Base-by-base conservation (phyloP, 371 early-diverging fungal species). In the Nematocida sp. region DNA sequence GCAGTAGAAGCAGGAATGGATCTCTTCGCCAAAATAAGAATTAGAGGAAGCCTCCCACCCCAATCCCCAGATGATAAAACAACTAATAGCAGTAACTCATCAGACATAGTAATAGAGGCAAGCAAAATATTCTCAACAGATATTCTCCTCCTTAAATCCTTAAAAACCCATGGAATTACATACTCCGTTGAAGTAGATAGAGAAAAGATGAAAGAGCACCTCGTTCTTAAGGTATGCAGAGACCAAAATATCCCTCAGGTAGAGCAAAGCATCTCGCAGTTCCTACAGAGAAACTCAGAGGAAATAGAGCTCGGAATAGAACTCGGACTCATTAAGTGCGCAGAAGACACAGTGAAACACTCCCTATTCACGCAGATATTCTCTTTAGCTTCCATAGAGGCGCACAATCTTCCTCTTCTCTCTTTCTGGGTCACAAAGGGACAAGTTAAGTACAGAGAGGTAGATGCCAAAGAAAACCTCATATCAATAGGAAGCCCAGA, bases 1-100 rank as follows among this genome's bases (percentile, higher is more conserved):
- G 69, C 69, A 4, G 33, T 68, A n/a, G 69, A 68, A 25, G 40
- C 55, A 25, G 69, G 69, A 25, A 59, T 68, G 56, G 51, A 40
- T 5, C 50, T 55, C 11, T 64, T 49, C 30, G 35, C 28, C 5
- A 28, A 67, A 25, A 48, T 55, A 9, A 28, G 25, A 25, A 59
- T 59, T 18, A 33, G 23, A 23, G 54, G 54, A 13, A 54, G 5
- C 4, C 32, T 16, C 9, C 20, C 55, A 18, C 20, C 45, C n/a
- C 56, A 54, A 20, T n/a, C n/a, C n/a, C n/a, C n/a, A n/a, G n/a
- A n/a, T n/a, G n/a, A n/a, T n/a, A 45, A 45, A 45, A 20, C 20
- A 20, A 13, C 20, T 13, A 20, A 20, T 13, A 20, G 20, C 20
- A 45, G 45, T 45, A 45, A 45, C 20, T 13, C 20, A 13, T 45